Evolutionary conservation across 2,329 filamentous ascomycete genomes (phyloP).

Genomic region (Cladosporium cucumerinum): DNA sequence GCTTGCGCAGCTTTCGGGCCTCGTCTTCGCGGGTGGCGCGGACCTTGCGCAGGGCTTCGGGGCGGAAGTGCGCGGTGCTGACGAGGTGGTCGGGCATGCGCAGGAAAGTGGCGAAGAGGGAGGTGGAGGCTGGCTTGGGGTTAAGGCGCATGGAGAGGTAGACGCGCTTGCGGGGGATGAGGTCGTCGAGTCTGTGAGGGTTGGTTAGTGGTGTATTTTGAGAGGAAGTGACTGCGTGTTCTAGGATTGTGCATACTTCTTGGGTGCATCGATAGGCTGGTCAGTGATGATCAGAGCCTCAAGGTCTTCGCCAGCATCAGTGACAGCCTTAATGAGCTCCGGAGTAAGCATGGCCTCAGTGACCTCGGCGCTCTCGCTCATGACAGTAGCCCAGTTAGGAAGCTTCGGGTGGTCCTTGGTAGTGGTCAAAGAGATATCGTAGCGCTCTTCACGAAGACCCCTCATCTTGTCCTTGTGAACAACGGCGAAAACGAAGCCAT

Average conservation of each 20-base stretch:
- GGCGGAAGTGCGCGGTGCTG: constrained; percentile 75
- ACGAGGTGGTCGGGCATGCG: constrained; percentile 81
- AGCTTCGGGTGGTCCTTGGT: constrained; percentile 93
- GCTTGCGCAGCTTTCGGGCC: constrained; percentile 73
- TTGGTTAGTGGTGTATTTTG: neutral
- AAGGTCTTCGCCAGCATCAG: constrained; percentile 72
- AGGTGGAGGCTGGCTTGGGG: constrained; percentile 59
- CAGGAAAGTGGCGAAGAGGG: constrained; percentile 74
- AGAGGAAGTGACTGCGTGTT: neutral
- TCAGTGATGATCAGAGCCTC: constrained; percentile 89
- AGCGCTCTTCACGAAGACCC: constrained; percentile 82
- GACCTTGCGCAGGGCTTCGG: constrained; percentile 82
- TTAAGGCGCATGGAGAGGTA: constrained; percentile 70
- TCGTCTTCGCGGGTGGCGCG: constrained; percentile 75
- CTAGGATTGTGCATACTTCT: constrained; percentile 58
- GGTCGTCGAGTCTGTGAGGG: constrained; percentile 70
- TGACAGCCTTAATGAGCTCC: constrained; percentile 78
- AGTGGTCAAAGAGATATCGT: constrained; percentile 86
- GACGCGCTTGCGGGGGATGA: constrained; percentile 78
- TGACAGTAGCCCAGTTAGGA: constrained; percentile 83
- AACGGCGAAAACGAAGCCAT: constrained; percentile 90
- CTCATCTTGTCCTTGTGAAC: constrained; percentile 96
- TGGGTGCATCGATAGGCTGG: constrained; percentile 82
- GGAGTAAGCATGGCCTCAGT: constrained; percentile 81
- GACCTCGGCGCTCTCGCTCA: constrained; percentile 95